Percentiles rank a stretch among this genome's conserved stretches.
phyloP scores from a whole-genome alignment of 768 basidiomycete species.

The Serendipita indica region DNA sequence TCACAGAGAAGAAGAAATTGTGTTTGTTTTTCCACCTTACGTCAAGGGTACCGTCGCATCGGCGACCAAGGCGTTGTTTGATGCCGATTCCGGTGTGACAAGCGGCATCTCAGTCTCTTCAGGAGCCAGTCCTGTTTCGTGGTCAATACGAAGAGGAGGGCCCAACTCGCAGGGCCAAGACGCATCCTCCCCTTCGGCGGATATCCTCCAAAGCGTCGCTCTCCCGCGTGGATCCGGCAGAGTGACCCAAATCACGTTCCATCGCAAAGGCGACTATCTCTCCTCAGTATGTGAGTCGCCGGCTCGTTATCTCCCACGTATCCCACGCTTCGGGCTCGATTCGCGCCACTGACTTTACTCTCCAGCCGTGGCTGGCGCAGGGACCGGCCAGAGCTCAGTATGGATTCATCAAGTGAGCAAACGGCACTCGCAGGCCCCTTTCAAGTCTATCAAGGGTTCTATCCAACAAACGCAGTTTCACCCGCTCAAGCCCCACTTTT shows the following conservation, averaged over 20 bases:
- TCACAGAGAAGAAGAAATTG: slow-evolving; percentile 65
- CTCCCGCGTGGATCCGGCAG: background rate
- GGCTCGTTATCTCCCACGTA: background rate
- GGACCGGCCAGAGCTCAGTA: slow-evolving; percentile 63
- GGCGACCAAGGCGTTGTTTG: slow-evolving; percentile 35
- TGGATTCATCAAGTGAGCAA: slow-evolving; percentile 94
- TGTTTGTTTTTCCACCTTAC: slow-evolving; percentile 70
- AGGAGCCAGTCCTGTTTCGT: no score
- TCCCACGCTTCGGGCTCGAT: slow-evolving; percentile 8
- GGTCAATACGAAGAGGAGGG: background rate
- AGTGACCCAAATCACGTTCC: slow-evolving; percentile 76
- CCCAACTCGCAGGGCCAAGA: background rate
- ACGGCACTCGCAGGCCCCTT: slow-evolving; percentile 93
- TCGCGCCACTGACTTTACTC: slow-evolving; percentile 6
- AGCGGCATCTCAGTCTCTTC: no score
- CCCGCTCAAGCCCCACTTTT: slow-evolving; percentile 87
- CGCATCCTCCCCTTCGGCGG: background rate
- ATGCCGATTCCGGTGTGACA: background rate
- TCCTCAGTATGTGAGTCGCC: slow-evolving; percentile 78
- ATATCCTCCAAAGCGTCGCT: background rate
- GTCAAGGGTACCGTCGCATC: slow-evolving; percentile 42
- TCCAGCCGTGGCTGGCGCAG: slow-evolving; percentile 31
- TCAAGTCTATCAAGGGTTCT: slow-evolving; percentile 84
- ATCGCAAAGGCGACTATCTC: slow-evolving; percentile 87
- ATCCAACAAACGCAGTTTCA: slow-evolving; percentile 92